Evolutionary conservation across 176 grass and related monocot species (phyloP).

Genomic region (Tillandsia leiboldiana): DNA sequence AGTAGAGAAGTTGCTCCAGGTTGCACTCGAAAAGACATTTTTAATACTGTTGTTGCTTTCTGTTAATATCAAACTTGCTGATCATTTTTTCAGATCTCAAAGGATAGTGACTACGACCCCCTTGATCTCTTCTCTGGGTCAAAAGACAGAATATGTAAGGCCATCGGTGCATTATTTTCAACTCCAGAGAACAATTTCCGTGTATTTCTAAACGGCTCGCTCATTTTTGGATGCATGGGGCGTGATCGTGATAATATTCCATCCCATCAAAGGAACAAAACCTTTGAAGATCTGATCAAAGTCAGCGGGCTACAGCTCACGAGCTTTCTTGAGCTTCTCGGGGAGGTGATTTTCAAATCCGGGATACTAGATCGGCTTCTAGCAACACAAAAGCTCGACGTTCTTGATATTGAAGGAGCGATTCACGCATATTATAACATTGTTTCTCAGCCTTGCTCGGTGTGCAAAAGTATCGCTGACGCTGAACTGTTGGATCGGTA

Average conservation of each 20-base stretch:
- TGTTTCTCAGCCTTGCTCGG: constrained; percentile 54
- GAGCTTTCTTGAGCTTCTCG: constrained; percentile 55
- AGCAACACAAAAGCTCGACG: constrained; percentile 69
- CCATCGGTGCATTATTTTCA: constrained; percentile 62
- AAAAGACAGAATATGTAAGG: constrained; percentile 65
- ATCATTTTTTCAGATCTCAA: constrained; percentile 45
- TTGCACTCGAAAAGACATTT: no score
- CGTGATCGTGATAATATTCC: constrained; percentile 32
- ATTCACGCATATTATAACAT: constrained; percentile 83
- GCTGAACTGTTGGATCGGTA: constrained; percentile 44
- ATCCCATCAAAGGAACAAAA: constrained; percentile 32
- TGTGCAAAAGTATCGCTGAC: constrained; percentile 52
- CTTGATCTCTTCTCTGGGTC: constrained; percentile 86
- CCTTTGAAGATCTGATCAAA: constrained; percentile 41
- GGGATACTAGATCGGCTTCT: constrained; percentile 48
- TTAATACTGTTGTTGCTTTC: neutral
- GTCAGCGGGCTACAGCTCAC: constrained; percentile 42
- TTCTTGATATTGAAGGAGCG: constrained; percentile 83
- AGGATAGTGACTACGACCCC: constrained; percentile 67
- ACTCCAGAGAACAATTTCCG: constrained; percentile 87
- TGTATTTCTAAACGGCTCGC: constrained; percentile 63
- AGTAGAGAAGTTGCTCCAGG: no score
- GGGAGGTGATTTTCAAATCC: constrained; percentile 58
- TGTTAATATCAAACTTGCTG: neutral
- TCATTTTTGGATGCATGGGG: constrained; percentile 76